Conservation (phyloP, 148 eudicot species). For the Chenopodium formosanum region DNA sequence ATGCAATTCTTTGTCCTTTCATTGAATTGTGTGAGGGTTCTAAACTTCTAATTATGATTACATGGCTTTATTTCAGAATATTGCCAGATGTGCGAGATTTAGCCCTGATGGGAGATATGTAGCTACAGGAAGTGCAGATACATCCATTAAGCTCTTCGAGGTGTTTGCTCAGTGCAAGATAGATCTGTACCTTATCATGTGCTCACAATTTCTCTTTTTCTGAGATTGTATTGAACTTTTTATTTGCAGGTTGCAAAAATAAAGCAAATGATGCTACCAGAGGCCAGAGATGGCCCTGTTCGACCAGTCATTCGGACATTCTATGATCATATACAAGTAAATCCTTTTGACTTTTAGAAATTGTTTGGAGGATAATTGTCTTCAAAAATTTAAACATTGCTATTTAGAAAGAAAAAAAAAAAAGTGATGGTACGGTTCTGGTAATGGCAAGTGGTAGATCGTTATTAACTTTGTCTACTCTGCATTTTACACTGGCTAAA, state of each 20-base stretch:
- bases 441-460: neutral
- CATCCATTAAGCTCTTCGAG: constrained; percentile 89
- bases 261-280: constrained; percentile 83
- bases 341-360: constrained; percentile 4
- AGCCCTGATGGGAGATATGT: constrained; percentile 87
- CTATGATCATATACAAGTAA: constrained; percentile 84
- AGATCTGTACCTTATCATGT: neutral
- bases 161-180: constrained; percentile 24
- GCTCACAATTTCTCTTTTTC: neutral
- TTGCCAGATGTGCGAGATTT: constrained; percentile 85
- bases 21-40: neutral
- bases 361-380: neutral
- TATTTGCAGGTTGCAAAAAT: constrained; percentile 57
- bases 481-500: neutral
- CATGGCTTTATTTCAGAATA: constrained; percentile 44
- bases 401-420: neutral
- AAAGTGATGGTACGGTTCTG: neutral
- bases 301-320: constrained; percentile 78
- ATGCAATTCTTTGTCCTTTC: neutral
- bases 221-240: constrained; percentile 3
- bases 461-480: neutral
- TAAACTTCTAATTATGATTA: constrained; percentile 5
- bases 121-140: constrained; percentile 90
- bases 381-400: neutral
- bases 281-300: constrained; percentile 64